Percentiles rank a stretch among this genome's conserved stretches.
Conservation (phyloP, 345 rosid genomes). For the Limnanthes douglasii region DNA sequence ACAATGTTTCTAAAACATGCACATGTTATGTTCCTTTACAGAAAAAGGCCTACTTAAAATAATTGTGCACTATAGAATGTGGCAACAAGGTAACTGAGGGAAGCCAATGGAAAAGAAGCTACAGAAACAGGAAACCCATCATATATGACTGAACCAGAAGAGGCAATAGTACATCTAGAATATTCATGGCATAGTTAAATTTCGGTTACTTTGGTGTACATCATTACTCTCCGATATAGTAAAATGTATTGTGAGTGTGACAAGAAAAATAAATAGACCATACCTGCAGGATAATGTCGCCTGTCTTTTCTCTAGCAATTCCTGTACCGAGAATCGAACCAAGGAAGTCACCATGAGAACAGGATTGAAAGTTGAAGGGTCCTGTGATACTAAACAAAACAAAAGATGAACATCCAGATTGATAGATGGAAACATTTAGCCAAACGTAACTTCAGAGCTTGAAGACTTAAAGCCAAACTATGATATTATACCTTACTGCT, state of each 20-base stretch:
- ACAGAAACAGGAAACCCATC: too few species aligned
- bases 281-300: constrained; percentile 90
- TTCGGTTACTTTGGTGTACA: too few species aligned
- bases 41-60: too few species aligned
- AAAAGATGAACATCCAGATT: constrained; percentile 1
- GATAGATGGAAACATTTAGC: not conserved
- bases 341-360: constrained; percentile 91
- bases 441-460: constrained; percentile 5
- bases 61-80: too few species aligned
- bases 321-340: constrained; percentile 92
- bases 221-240: too few species aligned
- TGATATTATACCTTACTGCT: constrained; percentile 44
- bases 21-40: too few species aligned
- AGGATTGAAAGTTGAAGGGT: constrained; percentile 57
- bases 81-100: not conserved
- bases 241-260: too few species aligned
- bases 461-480: not conserved
- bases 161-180: too few species aligned
- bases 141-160: too few species aligned
- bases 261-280: constrained; percentile 4
- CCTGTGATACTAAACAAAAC: constrained; percentile 46
- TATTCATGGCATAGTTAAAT: too few species aligned
- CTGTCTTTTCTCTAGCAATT: constrained; percentile 71
- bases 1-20: too few species aligned
- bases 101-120: not conserved